Evolutionary conservation across 2,329 filamentous ascomycete species (phyloP).

Genomic region (Nemania bipapillata): DNA sequence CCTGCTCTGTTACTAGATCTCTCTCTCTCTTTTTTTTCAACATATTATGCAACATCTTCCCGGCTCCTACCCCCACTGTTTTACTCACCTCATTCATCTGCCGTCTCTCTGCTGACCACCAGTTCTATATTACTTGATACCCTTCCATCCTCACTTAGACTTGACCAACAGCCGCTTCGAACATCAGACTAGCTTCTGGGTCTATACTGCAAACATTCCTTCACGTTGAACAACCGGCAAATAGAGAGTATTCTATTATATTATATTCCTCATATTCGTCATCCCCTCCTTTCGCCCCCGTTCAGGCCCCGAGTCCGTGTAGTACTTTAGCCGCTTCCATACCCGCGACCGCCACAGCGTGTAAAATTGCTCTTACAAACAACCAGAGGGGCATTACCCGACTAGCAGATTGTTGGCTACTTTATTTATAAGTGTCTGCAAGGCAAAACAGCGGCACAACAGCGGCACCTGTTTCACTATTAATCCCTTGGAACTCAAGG

Average conservation of each 20-base stretch:
- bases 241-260: conserved; percentile 1
- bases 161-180: not conserved
- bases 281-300: not conserved
- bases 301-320: not conserved
- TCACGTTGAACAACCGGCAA: not conserved
- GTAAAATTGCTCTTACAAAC: not conserved
- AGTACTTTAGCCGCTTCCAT: conserved; percentile 22
- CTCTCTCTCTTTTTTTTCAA: no score
- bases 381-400: not conserved
- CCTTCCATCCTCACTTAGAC: not conserved
- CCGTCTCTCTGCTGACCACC: conserved; percentile 6
- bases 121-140: not conserved
- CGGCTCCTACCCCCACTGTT: not conserved
- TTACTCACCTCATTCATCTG: not conserved
- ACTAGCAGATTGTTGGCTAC: conserved; percentile 7
- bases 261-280: not conserved
- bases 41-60: not conserved
- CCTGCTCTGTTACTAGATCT: no score
- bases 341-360: not conserved
- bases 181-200: not conserved
- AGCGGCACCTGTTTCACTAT: not conserved
- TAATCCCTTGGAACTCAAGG: not conserved
- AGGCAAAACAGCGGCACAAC: not conserved
- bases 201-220: not conserved
- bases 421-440: not conserved